Evolutionary conservation across 106 monocot genomes (phyloP), one percentile per base, ranked within the genome.

Genomic region (Dendrobium huoshanense): DNA sequence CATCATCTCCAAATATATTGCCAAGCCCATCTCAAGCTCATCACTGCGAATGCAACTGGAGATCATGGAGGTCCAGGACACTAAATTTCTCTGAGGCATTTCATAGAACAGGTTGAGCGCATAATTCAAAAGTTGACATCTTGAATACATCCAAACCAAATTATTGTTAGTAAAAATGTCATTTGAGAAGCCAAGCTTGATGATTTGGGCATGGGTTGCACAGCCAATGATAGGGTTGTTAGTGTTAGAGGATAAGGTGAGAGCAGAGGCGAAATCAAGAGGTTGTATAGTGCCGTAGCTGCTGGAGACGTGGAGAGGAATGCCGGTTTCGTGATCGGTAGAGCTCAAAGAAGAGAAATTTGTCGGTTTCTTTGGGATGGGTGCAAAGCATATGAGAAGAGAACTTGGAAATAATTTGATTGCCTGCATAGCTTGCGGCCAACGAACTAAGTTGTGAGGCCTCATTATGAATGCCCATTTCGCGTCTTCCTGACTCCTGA

Each of bases 31-130:
- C 15, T 80, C 72, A 24, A 42, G 65, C 72, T 82, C 80, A 24
- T 59, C 20, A n/a, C 72, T 80, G n/a, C 41, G 75, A 48, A 80
- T 31, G 15, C 22, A 72, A 4, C 61, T 82, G 7, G 84, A 82
- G 22, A 85, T 82, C 79, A 88, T 85, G 48, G 79, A 79, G 2
- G 87, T 87, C 87, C 87, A 87, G 6, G 87, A 84, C 8, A 87
- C 79, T n/a, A 84, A 47, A 77, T 87, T 87, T 44, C 76, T 79
- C 0, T 79, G 43, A 4, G 55, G 9, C 87, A 84, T 84, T 87
- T 84, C 84, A 9, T 55, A 64, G 47, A 87, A 87, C 82, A 87
- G 31, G 1, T 82, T 59, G 5, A 79, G 24, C 20, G 84, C 84
- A 68, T 15, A 2, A 0, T 24, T 17, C 54, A 84, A 44, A 29